These are phyloP conservation scores for Zygoascus sp. DNA, from an alignment of 1,139 yeast genomes.

Conservation along the genomic window DNA sequence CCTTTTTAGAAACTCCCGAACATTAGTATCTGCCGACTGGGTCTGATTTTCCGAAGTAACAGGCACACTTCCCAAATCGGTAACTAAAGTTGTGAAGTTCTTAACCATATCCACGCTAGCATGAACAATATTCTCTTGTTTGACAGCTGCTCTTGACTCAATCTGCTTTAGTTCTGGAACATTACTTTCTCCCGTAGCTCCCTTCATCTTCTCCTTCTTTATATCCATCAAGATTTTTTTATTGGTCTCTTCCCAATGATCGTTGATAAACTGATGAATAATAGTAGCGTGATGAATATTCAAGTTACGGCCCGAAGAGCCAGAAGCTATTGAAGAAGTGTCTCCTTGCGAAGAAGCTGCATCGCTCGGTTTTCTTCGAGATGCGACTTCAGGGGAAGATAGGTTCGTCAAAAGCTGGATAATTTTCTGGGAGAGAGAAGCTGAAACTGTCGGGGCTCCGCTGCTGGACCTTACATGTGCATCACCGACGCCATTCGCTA, in stretches of 20 bases:
- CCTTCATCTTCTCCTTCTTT: conserved; percentile 20
- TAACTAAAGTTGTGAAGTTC: conserved; percentile 9
- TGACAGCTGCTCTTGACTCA: not conserved
- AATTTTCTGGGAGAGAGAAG: conserved; percentile 1
- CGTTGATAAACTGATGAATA: conserved; percentile 62
- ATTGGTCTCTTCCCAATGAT: conserved; percentile 51
- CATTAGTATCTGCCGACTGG: conserved; percentile 5
- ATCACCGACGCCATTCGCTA: conserved; percentile 59
- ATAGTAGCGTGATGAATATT: conserved; percentile 19
- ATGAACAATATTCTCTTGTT: too few relatives aligned
- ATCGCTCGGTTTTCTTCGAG: not conserved
- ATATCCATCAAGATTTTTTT: conserved; percentile 29
- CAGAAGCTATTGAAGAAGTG: conserved; percentile 18
- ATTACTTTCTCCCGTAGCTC: not conserved
- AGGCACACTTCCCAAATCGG: conserved; percentile 6
- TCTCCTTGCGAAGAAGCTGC: conserved; percentile 39
- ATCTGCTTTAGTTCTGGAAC: not conserved
- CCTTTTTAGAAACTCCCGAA: conserved; percentile 50
- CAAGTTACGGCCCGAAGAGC: conserved; percentile 15
- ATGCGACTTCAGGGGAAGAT: conserved; percentile 2
- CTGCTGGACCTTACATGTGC: not conserved
- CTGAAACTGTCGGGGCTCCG: not conserved
- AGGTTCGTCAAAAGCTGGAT: not conserved
- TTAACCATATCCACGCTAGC: conserved; percentile 9
- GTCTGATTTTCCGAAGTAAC: not conserved